Base-by-base conservation (phyloP, 441 rosid genomes). In the Monsonia emarginata region DNA sequence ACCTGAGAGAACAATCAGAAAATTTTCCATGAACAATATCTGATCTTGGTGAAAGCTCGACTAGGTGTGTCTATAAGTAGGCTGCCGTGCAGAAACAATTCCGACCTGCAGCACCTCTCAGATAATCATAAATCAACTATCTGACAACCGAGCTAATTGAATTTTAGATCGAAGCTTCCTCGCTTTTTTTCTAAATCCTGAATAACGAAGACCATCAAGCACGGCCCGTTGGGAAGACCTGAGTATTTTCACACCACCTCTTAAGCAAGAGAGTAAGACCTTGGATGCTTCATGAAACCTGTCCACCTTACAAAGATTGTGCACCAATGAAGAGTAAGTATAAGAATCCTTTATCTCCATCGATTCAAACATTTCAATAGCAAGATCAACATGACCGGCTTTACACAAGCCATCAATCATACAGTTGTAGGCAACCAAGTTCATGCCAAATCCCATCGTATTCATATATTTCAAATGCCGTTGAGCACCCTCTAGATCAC, bases 311-410 rank as follows among this genome's bases (percentile, higher is more conserved):
- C 76, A 72, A 42, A 72, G 76, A 63, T 64, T 68, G 50, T 72
- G 76, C 38, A 72, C 76, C 1, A 72, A 24, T 7, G 68, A 54
- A 16, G 76, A 61, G 46, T 72, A 72, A 16, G 76, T 67, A 56
- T 67, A 72, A 56, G 64, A 71, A 63, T 72, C 76, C 48, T 64
- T 67, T 30, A 11, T 31, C 65, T 68, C 72, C 76, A 72, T 72
- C 8, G 68, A 57, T 24, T 63, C 61, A 0, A 62, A 72, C 46
- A 72, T 30, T 46, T 6, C 44, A 68, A 72, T 28, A 63, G 76
- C 76, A 44, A 32, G 64, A 36, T 64, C 64, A 57, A 72, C 38
- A 67, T 72, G n/a, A 22, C 76, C 76, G 30, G 64, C 68, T 61
- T 68, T 72, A 67, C 71, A 67, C 46, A 63, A 57, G 44, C 76